phyloP scores from a whole-genome alignment of 805 yeast genomes.

The Starmerella tilneyi region DNA sequence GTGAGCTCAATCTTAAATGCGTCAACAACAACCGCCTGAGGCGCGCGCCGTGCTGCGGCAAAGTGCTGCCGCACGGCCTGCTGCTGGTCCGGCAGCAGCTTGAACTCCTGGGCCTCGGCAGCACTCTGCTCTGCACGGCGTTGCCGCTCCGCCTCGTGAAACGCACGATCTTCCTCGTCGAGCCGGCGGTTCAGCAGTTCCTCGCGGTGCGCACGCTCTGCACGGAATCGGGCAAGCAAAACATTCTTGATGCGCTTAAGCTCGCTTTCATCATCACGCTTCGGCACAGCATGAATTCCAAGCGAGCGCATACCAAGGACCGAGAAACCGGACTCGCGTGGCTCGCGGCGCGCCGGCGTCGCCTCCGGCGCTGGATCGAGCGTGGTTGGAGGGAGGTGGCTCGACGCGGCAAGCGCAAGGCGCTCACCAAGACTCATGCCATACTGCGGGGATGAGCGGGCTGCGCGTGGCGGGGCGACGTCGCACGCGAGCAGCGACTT shows the following conservation, averaged over 20 bases:
- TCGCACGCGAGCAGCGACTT: slow-evolving; percentile 1
- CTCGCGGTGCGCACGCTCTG: slow-evolving; percentile 11
- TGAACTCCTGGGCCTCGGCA: slow-evolving; percentile 2
- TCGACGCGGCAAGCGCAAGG: neutral
- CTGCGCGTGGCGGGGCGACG: neutral
- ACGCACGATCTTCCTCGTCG: slow-evolving; percentile 8
- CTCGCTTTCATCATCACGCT: slow-evolving; percentile 1
- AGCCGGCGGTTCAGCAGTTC: slow-evolving; percentile 6
- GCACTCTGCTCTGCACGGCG: neutral
- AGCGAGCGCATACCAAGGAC: slow-evolving; percentile 10
- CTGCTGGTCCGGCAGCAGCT: slow-evolving; percentile 8
- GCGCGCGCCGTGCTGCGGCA: slow-evolving; percentile 48
- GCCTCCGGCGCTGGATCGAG: neutral
- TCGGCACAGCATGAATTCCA: slow-evolving; percentile 3
- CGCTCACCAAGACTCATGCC: slow-evolving; percentile 3
- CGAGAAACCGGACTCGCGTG: slow-evolving; percentile 12
- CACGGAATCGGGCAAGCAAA: slow-evolving; percentile 8
- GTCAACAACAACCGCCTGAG: slow-evolving; percentile 64
- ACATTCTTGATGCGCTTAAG: slow-evolving; percentile 6
- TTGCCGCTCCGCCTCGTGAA: neutral
- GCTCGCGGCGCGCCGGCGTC: neutral
- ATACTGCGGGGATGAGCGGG: neutral
- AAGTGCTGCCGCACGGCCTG: slow-evolving; percentile 48
- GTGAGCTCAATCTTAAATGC: slow-evolving; percentile 62
- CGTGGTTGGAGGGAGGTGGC: neutral